Evolutionary conservation across 352 stramenopile species (phyloP).

Genomic region (Pythium aristosporum): DNA sequence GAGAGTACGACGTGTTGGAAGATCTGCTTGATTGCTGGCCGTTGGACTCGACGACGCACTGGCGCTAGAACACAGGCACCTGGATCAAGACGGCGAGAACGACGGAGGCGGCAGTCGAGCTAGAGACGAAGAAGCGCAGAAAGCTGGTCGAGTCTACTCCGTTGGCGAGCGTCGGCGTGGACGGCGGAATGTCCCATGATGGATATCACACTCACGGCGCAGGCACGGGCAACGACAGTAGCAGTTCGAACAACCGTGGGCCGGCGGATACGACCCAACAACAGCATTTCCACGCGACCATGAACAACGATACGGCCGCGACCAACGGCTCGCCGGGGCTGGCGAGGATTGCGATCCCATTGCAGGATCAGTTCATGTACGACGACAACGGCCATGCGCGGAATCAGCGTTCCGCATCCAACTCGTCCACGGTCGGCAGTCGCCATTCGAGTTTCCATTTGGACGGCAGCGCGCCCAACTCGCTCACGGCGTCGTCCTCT

Average conservation of each 20-base stretch:
- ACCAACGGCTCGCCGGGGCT: slow-evolving; percentile 21
- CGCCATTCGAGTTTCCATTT: slow-evolving; percentile 32
- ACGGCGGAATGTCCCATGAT: slow-evolving; percentile 33
- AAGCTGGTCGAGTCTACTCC: slow-evolving; percentile 17
- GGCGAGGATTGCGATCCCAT: slow-evolving; percentile 29
- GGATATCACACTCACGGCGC: slow-evolving; percentile 27
- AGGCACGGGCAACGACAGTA: slow-evolving; percentile 12
- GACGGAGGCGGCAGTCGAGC: slow-evolving; percentile 16
- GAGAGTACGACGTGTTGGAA: background rate
- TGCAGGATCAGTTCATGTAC: slow-evolving; percentile 42
- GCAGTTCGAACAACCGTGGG: slow-evolving; percentile 1
- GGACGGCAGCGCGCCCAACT: slow-evolving; percentile 29
- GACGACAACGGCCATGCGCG: slow-evolving; percentile 29
- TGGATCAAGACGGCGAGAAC: slow-evolving; percentile 26
- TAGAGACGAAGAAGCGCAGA: slow-evolving; percentile 28
- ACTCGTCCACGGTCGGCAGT: slow-evolving; percentile 10
- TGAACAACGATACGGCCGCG: slow-evolving; percentile 19
- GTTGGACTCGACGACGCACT: slow-evolving; percentile 1
- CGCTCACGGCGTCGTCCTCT: slow-evolving; percentile 32
- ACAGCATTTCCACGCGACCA: slow-evolving; percentile 21
- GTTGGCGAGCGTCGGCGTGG: slow-evolving; percentile 8
- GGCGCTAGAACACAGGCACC: background rate
- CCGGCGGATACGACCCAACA: slow-evolving; percentile 25
- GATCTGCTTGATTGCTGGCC: background rate
- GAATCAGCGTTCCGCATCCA: slow-evolving; percentile 25